Evolutionary conservation across 371 early-diverging fungal genomes (phyloP), one percentile per base, ranked within the genome.

Genomic region (Circinella umbellata): DNA sequence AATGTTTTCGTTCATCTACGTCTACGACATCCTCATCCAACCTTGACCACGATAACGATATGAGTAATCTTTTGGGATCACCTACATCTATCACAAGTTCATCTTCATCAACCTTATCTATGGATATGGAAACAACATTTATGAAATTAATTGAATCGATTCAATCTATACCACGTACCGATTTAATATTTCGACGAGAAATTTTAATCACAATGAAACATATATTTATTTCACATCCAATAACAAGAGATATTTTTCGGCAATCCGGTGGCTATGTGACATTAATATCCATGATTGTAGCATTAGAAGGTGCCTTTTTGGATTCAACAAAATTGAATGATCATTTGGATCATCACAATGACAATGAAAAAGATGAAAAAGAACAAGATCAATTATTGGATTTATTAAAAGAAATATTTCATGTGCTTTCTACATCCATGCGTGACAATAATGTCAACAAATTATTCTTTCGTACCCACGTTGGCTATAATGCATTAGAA

Each of bases 261-360:
- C 78, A 80, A 39, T 81, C 78, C 11, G 90, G 91, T 1, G 92
- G 92, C 9, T 91, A 86, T 70, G 86, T 91, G 10, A 87, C 86
- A 42, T 69, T 89, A 34, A 84, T 91, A 1, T 90, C 90, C 3
- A 85, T 90, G 61, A 75, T 91, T 35, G 86, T 90, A 14, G 76
- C 88, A 0, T 67, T 91, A 36, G 91, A 91, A 72, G 85, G 85
- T 20, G 82, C 88, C 0, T 91, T 88, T 61, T 5, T 34, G 57
- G 57, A 57, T 34, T 27, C 57, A 18, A 9, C 20, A 18, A 57
- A 37, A 15, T 47, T 35, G 18, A 3, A 10, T 17, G 49, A 10
- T 0, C 2, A 34, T 14, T 20, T 1, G 42, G 34, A 57, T 27
- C 0, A 57, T 8, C 1, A 27, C 6, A 11, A 42, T 42, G 42